These are phyloP conservation scores for Rhynchospora breviuscula DNA, from an alignment of 176 grass and related monocot genomes.

Conservation along the genomic window DNA sequence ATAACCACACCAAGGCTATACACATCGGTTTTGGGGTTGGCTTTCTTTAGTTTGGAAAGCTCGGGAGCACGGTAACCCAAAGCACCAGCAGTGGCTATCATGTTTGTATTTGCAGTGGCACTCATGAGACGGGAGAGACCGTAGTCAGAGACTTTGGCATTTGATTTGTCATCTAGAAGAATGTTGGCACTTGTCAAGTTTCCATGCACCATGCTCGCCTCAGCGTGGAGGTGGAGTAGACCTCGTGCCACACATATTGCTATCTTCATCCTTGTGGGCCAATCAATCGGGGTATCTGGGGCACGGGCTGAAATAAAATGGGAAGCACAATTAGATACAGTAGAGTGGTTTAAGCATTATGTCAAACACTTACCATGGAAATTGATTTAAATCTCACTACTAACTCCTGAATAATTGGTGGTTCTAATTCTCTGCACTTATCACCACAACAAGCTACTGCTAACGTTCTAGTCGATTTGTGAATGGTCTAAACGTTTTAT, in stretches of 20 bases:
- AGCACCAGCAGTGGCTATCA: slow-evolving; percentile 51
- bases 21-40: slow-evolving; percentile 85
- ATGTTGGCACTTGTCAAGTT: slow-evolving; percentile 88
- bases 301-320: slow-evolving; percentile 42
- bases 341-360: neutral
- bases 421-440: neutral
- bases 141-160: slow-evolving; percentile 66
- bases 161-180: slow-evolving; percentile 61
- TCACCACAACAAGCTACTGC: neutral
- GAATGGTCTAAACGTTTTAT: neutral
- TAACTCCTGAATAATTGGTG: neutral
- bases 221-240: slow-evolving; percentile 63
- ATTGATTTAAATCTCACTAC: neutral
- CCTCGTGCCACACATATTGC: slow-evolving; percentile 52
- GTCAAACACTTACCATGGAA: neutral
- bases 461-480: neutral
- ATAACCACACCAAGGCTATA: slow-evolving; percentile 86
- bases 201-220: slow-evolving; percentile 70
- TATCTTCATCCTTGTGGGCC: slow-evolving; percentile 82
- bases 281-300: slow-evolving; percentile 51
- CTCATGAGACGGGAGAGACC: slow-evolving; percentile 85
- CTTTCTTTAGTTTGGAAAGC: slow-evolving; percentile 90
- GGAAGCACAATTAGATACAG: neutral
- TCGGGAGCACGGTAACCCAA: slow-evolving; percentile 86
- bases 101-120: slow-evolving; percentile 61